A percentile compares a stretch with the other conserved stretches of the same genome.
Conservation (phyloP, 2,329 filamentous ascomycete genomes). For the Penicillium hesseltinei region DNA sequence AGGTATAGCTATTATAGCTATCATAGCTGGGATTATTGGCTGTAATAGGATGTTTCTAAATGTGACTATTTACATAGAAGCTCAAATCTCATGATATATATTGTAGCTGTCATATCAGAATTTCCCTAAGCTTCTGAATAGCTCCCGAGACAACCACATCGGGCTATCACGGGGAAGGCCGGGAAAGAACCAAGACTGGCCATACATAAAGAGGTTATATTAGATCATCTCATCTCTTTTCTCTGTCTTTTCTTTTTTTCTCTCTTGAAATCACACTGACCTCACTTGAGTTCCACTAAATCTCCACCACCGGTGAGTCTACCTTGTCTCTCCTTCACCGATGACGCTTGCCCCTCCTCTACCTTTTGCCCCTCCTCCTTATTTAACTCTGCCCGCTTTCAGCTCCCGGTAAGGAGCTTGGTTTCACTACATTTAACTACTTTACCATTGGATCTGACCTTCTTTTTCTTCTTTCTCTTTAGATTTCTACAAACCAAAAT, state of each 20-base stretch:
- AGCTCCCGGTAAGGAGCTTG: constrained; percentile 22
- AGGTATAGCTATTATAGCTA: neutral
- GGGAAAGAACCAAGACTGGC: constrained; percentile 12
- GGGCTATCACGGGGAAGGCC: constrained; percentile 18
- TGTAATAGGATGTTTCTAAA: neutral
- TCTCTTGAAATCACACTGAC: constrained; percentile 37
- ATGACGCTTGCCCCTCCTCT: constrained; percentile 28
- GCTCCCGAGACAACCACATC: constrained; percentile 7
- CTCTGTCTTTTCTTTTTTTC: neutral
- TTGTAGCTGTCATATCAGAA: too few species aligned
- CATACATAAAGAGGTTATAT: constrained; percentile 7
- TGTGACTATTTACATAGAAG: neutral
- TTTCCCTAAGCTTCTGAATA: neutral
- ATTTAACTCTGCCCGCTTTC: constrained; percentile 27
- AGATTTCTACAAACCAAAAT: constrained; percentile 6
- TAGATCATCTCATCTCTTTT: constrained; percentile 8
- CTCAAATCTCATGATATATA: neutral
- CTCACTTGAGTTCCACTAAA: constrained; percentile 32
- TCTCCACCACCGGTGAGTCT: constrained; percentile 40
- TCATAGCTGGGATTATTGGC: neutral
- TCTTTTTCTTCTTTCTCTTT: constrained; percentile 3
- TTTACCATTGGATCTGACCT: constrained; percentile 12
- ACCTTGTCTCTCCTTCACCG: constrained; percentile 18
- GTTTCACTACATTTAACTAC: constrained; percentile 7
- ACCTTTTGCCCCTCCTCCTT: constrained; percentile 20